Base-by-base conservation (phyloP, 139 green algal genomes). In the Coelastrella sp. region DNA sequence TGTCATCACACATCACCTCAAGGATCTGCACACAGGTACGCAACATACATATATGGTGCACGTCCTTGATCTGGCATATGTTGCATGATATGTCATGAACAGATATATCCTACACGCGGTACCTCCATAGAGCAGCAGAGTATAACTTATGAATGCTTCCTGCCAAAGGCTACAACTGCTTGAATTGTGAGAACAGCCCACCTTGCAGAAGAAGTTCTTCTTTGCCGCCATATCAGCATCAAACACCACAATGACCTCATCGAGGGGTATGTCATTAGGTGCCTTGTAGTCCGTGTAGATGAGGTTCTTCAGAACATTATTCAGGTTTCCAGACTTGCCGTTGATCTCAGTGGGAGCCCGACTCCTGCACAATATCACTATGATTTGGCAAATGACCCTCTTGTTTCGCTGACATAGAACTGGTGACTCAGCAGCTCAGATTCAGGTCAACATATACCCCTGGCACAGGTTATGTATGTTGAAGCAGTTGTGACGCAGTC, bases 251-350 rank as follows among this genome's bases (percentile, higher is more conserved):
- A 87, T 40, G 38, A 87, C 57, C 71, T 87, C 82, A 27, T 67
- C n/a, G 5, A 45, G 21, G 1, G 82, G 69, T 30, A 87, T 83
- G 5, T 80, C 9, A 21, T 17, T 23, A 3, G 78, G 78, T 0
- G 15, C 21, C 17, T 40, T 41, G 17, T 76, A 50, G 0, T 84
- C 43, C 30, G 41, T 53, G 83, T 84, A 88, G 45, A 88, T 83
- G 34, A 83, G 43, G 40, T 84, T 88, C 4, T 71, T 71, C 27
- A 88, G 73, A 7, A 30, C 57, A 62, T 88, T 83, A 73, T 88
- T 90, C 68, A 97, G 90, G 89, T 97, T 97, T 73, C 89, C 89
- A 5, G 25, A 45, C 92, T 97, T 97, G 75, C 94, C 94, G 45
- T 97, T 97, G 87, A 96, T 94, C 89, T 89, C 78, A 2, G 40